Evolutionary conservation across 192 early-diverging fungal species (phyloP), one percentile per base, ranked within the genome.

Genomic region (Thoreauomyces humboldtii): DNA sequence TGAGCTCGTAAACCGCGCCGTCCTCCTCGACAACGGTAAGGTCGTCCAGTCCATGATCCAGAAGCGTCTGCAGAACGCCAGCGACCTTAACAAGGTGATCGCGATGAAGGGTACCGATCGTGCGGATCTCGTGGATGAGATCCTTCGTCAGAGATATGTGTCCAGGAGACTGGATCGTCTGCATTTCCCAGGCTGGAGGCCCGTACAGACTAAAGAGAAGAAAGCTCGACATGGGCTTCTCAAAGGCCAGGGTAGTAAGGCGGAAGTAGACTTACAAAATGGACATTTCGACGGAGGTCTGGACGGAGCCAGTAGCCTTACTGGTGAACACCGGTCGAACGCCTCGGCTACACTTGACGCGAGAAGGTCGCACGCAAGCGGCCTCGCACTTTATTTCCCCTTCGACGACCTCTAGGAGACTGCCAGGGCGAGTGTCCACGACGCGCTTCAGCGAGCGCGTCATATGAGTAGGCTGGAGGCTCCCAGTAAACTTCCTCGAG

Each of bases 121-220:
- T 28, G 19, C 42, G 52, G 36, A 66, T 15, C 29, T 66, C 64
- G n/a, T 52, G 28, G 29, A 66, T 57, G 1, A 66, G 38, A 4
- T 19, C 14, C 0, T 24, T 4, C 22, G 35, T 17, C 14, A 66
- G 15, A 25, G 14, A 17, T 7, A 11, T 17, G 35, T 34, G 11
- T 7, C 12, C 14, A 29, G 11, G 36, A 2, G 38, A 27, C 24
- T 22, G 28, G 7, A 66, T 33, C 7, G 53, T 55, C 22, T 66
- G 53, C 43, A 66, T 66, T 57, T 66, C 64, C 64, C 64, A 66
- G 21, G 64, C 64, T 15, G 64, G 64, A 3, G 64, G 64, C 22
- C 52, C 64, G 54, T 66, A 66, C 6, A 66, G 25, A 31, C 50
- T 56, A 52, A 55, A 28, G 21, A 41, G 9, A 22, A 55, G 48